Conservation (phyloP, 73 alveolate species). For the Paramecium pentaurelia region DNA sequence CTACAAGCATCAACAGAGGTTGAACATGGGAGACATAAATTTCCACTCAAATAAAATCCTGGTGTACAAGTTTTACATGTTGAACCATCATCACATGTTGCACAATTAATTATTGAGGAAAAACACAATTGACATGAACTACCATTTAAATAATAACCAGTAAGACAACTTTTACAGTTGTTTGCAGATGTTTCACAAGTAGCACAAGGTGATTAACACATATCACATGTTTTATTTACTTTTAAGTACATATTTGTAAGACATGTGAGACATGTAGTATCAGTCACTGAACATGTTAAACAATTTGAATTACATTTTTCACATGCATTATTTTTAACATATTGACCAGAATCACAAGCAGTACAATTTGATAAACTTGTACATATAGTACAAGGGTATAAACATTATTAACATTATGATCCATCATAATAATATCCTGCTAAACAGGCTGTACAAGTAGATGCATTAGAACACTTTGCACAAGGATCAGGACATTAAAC, state of each 20-base stretch:
- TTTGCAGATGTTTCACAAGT: background rate
- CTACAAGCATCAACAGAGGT: background rate
- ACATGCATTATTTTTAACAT: background rate
- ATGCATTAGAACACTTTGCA: background rate
- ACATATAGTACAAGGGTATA: background rate
- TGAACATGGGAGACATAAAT: background rate
- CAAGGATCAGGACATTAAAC: background rate
- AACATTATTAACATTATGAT: background rate
- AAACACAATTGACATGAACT: background rate
- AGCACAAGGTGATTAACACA: background rate
- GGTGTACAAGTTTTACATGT: background rate
- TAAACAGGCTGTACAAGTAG: background rate
- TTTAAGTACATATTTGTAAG: background rate
- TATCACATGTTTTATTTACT: background rate
- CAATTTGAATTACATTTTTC: background rate
- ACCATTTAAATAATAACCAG: background rate
- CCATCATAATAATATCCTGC: background rate
- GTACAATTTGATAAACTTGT: background rate
- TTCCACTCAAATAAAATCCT: background rate
- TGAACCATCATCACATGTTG: background rate
- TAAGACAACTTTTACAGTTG: background rate
- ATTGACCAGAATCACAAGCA: background rate
- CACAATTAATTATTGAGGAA: background rate
- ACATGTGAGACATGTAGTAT: background rate
- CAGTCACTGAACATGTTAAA: background rate